These are phyloP conservation scores for Sphagnum magellanicum DNA, from an alignment of 228 moss, liverwort and hornwort species.

Conservation along the genomic window DNA sequence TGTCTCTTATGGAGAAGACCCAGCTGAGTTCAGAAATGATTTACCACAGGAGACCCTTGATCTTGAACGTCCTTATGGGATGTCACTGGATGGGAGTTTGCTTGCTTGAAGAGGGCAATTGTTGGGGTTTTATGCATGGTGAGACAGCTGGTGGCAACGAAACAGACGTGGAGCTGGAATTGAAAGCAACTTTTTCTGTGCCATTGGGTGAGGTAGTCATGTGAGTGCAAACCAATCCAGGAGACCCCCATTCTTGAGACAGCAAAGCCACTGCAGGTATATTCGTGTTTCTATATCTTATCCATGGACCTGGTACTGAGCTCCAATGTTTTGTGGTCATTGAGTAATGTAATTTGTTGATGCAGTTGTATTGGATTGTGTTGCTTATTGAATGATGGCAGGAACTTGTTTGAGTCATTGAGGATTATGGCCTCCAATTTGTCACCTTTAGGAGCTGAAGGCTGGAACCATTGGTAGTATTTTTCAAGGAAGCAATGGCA, in stretches of 20 bases:
- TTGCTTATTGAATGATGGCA: slow-evolving; percentile 1
- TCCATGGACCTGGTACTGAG: too few species aligned
- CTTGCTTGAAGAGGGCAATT: slow-evolving; percentile 35
- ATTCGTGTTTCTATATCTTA: neutral
- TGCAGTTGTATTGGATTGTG: too few species aligned
- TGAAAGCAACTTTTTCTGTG: slow-evolving; percentile 6
- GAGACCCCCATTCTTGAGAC: slow-evolving; percentile 59
- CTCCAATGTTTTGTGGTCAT: too few species aligned
- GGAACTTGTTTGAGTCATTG: slow-evolving; percentile 62
- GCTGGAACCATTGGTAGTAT: slow-evolving; percentile 72
- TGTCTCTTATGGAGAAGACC: slow-evolving; percentile 34
- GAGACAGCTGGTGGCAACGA: slow-evolving; percentile 40
- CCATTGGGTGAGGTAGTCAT: slow-evolving; percentile 51
- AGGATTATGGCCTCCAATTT: slow-evolving; percentile 72
- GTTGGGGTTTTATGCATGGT: slow-evolving; percentile 30
- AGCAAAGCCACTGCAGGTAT: slow-evolving; percentile 55
- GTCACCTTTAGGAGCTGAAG: slow-evolving; percentile 64
- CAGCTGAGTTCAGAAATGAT: slow-evolving; percentile 28
- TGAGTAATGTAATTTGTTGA: too few species aligned
- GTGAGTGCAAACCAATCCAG: slow-evolving; percentile 62
- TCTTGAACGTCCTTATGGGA: slow-evolving; percentile 46
- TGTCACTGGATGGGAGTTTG: slow-evolving; percentile 32
- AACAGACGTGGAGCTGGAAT: slow-evolving; percentile 19
- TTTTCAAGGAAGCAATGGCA: slow-evolving; percentile 59
- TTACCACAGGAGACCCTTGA: slow-evolving; percentile 52